Conservation (phyloP, 73 alveolate species). For the Paramecium tetraurelia region DNA sequence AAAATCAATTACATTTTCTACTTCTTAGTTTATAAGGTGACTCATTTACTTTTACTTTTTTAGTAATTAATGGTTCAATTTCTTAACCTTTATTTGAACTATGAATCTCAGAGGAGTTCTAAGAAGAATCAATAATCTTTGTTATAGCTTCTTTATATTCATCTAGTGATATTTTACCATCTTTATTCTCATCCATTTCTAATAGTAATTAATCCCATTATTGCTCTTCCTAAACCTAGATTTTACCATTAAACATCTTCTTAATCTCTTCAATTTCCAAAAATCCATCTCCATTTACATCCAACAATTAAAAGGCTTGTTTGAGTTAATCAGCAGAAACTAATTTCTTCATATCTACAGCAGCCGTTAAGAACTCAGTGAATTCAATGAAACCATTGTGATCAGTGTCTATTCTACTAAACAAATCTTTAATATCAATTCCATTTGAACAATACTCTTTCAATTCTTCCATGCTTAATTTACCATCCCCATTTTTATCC, state of each 20-base stretch:
- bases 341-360: constrained; percentile 56
- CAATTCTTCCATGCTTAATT: constrained; percentile 58
- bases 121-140: background rate
- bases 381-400: constrained; percentile 70
- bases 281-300: constrained; percentile 65
- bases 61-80: background rate
- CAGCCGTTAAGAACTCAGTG: constrained; percentile 73
- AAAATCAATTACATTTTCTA: background rate
- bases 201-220: background rate
- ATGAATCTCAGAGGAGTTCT: background rate
- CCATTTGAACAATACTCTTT: background rate
- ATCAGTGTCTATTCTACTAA: constrained; percentile 69
- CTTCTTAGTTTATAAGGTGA: background rate
- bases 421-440: constrained; percentile 64
- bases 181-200: background rate
- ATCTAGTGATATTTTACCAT: background rate
- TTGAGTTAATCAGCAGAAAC: constrained; percentile 58
- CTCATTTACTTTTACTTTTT: constrained; percentile 9
- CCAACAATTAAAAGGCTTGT: constrained; percentile 61
- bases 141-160: background rate
- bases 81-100: background rate
- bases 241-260: constrained; percentile 60
- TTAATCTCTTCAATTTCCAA: constrained; percentile 68
- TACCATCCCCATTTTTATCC: constrained; percentile 70
- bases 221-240: background rate